A percentile compares a stretch with the other conserved stretches of the same genome.
phyloP scores from a whole-genome alignment of 257 asterid genomes.

The Leonotis leonurus region DNA sequence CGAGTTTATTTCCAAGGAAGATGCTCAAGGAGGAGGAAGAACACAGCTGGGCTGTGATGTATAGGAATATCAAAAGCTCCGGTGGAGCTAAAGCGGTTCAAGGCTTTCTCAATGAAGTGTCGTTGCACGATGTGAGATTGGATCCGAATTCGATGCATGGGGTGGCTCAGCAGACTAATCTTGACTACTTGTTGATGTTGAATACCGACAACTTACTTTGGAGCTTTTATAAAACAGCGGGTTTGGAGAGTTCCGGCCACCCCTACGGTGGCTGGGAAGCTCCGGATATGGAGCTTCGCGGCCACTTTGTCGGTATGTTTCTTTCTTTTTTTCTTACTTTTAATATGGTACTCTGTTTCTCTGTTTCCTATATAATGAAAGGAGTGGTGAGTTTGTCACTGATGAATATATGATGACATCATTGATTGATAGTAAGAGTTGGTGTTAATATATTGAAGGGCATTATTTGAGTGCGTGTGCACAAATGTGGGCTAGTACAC shows the following conservation, averaged over 20 bases:
- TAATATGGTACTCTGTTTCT: too few relatives aligned
- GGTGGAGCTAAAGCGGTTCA: conserved; percentile 15
- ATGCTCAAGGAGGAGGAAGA: conserved; percentile 55
- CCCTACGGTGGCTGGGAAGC: conserved; percentile 96
- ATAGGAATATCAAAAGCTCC: conserved; percentile 43
- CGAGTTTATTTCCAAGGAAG: conserved; percentile 60
- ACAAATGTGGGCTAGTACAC: conserved; percentile 85
- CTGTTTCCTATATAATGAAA: too few relatives aligned
- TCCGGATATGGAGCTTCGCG: conserved; percentile 61
- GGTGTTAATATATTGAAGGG: conserved; percentile 34
- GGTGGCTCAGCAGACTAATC: conserved; percentile 76
- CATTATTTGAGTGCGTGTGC: conserved; percentile 89
- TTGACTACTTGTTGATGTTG: conserved; percentile 71
- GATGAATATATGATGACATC: too few relatives aligned
- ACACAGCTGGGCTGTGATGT: conserved; percentile 47
- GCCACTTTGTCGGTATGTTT: conserved; percentile 87
- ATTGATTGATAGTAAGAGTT: neutral
- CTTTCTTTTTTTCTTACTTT: neutral
- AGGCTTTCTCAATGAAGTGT: conserved; percentile 43
- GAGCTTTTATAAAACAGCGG: conserved; percentile 85
- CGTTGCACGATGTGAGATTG: conserved; percentile 63
- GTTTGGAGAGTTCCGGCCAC: conserved; percentile 47
- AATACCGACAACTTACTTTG: conserved; percentile 74
- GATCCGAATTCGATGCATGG: conserved; percentile 67
- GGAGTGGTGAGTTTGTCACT: too few relatives aligned